A percentile compares a stretch with the other conserved stretches of the same genome.
phyloP scores from a whole-genome alignment of 345 rosid genomes.

The Salix viminalis region DNA sequence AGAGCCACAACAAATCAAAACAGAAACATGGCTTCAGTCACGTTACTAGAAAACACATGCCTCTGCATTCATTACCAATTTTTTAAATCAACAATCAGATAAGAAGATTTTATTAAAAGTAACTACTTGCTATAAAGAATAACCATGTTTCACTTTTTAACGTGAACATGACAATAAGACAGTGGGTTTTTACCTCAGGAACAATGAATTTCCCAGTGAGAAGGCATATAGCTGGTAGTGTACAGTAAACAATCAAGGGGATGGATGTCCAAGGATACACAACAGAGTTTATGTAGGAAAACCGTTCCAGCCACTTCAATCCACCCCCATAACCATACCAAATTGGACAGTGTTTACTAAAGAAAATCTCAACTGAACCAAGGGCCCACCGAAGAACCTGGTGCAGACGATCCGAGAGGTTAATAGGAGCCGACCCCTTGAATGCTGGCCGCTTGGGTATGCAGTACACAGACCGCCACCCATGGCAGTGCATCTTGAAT shows the following conservation, averaged over 20 bases:
- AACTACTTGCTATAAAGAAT: neutral
- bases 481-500: constrained; percentile 98
- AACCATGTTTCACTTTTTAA: neutral
- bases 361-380: constrained; percentile 94
- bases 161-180: neutral
- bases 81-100: neutral
- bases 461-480: constrained; percentile 98
- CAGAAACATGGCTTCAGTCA: neutral
- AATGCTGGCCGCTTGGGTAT: constrained; percentile 84
- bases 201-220: constrained; percentile 93
- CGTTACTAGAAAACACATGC: neutral
- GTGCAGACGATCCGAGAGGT: constrained; percentile 88
- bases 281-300: constrained; percentile 90
- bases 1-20: neutral
- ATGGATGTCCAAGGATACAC: constrained; percentile 90
- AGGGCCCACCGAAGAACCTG: constrained; percentile 99
- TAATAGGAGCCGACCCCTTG: constrained; percentile 93
- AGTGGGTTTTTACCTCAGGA: constrained; percentile 63
- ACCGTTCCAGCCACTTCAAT: constrained; percentile 85
- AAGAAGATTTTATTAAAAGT: neutral
- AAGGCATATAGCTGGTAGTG: constrained; percentile 88
- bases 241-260: constrained; percentile 84
- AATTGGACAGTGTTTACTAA: constrained; percentile 92
- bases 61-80: neutral
- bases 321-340: constrained; percentile 99